Conservation (phyloP, 2,329 filamentous ascomycete genomes). For the Xylariaceae sp. region DNA sequence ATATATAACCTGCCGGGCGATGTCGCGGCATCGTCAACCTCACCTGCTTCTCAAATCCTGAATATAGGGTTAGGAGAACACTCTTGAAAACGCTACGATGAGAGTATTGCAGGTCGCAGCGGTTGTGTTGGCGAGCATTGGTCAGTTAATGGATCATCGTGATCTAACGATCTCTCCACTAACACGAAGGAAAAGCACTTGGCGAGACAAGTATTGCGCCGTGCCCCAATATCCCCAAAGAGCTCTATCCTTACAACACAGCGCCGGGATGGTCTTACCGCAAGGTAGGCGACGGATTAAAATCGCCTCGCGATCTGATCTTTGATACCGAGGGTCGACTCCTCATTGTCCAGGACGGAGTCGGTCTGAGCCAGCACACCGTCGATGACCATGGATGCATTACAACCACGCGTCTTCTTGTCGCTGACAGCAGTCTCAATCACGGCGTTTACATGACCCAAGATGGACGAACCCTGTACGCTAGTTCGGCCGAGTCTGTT, state of each 20-base stretch:
- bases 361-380: constrained; percentile 28
- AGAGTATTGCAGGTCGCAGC: not conserved
- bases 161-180: not conserved
- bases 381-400: constrained; percentile 27
- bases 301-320: constrained; percentile 24
- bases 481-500: constrained; percentile 44
- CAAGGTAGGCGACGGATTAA: constrained; percentile 26
- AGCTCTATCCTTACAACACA: constrained; percentile 20
- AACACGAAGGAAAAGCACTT: constrained; percentile 1
- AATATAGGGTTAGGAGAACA: no score
- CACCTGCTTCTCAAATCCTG: no score
- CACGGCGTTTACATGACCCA: constrained; percentile 38
- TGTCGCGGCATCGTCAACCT: no score
- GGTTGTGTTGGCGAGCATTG: not conserved
- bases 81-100: no score
- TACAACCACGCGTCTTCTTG: constrained; percentile 19
- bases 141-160: constrained; percentile 5
- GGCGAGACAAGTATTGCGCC: constrained; percentile 8
- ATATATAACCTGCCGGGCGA: no score
- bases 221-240: constrained; percentile 18
- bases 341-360: constrained; percentile 24
- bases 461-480: constrained; percentile 36
- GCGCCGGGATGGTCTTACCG: constrained; percentile 23
- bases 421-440: constrained; percentile 33
- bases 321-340: constrained; percentile 26